These are phyloP conservation scores for Mucuna pruriens DNA, from an alignment of 306 rosid genomes.

Conservation along the genomic window DNA sequence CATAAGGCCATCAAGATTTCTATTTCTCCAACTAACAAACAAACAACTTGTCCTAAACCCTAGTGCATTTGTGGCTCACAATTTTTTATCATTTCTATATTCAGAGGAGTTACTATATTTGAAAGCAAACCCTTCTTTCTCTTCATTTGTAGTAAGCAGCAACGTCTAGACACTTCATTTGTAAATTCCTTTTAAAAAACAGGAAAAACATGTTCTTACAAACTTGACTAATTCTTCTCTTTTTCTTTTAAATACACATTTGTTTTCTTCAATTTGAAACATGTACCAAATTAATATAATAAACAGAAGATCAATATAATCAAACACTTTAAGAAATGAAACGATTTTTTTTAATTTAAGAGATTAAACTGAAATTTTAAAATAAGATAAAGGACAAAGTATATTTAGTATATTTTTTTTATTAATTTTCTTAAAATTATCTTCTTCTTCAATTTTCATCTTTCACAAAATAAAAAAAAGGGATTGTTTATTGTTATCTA, in stretches of 20 bases:
- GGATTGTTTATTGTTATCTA: no score
- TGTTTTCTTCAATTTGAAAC: no score
- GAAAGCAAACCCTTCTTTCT: constrained; percentile 9
- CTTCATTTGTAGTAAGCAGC: constrained; percentile 18
- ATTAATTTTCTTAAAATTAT: neutral
- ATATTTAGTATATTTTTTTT: no score
- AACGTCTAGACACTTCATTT: constrained; percentile 24
- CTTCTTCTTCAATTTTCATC: neutral
- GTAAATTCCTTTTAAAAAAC: neutral
- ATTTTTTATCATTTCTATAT: constrained; percentile 17
- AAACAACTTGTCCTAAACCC: constrained; percentile 34
- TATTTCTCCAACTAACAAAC: constrained; percentile 35
- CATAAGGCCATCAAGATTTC: neutral
- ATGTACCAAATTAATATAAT: no score
- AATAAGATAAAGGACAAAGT: no score
- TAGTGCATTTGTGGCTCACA: constrained; percentile 43
- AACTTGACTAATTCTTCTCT: neutral
- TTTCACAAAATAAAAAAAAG: no score
- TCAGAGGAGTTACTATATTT: neutral
- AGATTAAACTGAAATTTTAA: no score
- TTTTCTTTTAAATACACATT: no score
- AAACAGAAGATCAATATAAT: no score
- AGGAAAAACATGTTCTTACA: neutral
- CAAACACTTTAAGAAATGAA: no score
- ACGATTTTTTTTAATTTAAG: no score